A percentile compares a stretch with the other conserved stretches of the same genome.
These are phyloP conservation scores for Curvularia sp. DNA, from an alignment of 2,329 filamentous ascomycete species.

Conservation along the genomic window DNA sequence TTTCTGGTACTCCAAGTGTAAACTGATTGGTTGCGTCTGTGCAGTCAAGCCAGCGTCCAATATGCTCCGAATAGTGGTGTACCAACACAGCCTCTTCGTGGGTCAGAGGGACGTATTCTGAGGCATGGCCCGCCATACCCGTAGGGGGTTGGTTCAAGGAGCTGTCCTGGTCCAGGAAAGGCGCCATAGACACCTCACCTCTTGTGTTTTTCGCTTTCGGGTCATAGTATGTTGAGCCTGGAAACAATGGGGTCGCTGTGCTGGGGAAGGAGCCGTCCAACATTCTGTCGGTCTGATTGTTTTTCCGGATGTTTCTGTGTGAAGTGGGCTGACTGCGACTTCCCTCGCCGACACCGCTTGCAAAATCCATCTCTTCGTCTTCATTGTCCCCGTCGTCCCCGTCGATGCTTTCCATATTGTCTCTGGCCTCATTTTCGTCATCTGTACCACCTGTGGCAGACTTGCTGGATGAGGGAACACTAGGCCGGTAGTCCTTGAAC, in stretches of 20 bases:
- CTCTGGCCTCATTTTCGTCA: slow-evolving; percentile 17
- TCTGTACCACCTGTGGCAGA: slow-evolving; percentile 16
- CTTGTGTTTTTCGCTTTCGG: slow-evolving; percentile 7
- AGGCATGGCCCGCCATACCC: slow-evolving; percentile 8
- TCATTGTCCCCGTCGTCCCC: slow-evolving; percentile 7
- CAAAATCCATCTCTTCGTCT: slow-evolving; percentile 1
- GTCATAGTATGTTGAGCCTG: slow-evolving; percentile 20
- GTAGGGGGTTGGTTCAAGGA: neutral
- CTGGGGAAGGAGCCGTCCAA: slow-evolving; percentile 21
- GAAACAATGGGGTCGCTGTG: slow-evolving; percentile 22
- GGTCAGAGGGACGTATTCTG: slow-evolving; percentile 23
- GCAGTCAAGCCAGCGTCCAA: slow-evolving; percentile 44
- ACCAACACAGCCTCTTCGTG: slow-evolving; percentile 37
- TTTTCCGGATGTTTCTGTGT: slow-evolving; percentile 22
- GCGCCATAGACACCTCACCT: slow-evolving; percentile 22
- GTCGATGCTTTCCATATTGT: slow-evolving; percentile 24
- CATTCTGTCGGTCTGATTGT: slow-evolving; percentile 18
- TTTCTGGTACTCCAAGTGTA: slow-evolving; percentile 37
- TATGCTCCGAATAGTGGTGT: slow-evolving; percentile 40
- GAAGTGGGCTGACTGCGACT: slow-evolving; percentile 26
- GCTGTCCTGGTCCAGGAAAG: slow-evolving; percentile 15
- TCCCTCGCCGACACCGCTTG: slow-evolving; percentile 13
- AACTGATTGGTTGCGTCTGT: slow-evolving; percentile 43
- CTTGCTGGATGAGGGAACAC: slow-evolving; percentile 24
- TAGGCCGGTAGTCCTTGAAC: slow-evolving; percentile 39